Percentiles rank a stretch among this genome's conserved stretches.
Evolutionary conservation across 192 early-diverging fungal species (phyloP).

Genomic region (Coemansia sp.): DNA sequence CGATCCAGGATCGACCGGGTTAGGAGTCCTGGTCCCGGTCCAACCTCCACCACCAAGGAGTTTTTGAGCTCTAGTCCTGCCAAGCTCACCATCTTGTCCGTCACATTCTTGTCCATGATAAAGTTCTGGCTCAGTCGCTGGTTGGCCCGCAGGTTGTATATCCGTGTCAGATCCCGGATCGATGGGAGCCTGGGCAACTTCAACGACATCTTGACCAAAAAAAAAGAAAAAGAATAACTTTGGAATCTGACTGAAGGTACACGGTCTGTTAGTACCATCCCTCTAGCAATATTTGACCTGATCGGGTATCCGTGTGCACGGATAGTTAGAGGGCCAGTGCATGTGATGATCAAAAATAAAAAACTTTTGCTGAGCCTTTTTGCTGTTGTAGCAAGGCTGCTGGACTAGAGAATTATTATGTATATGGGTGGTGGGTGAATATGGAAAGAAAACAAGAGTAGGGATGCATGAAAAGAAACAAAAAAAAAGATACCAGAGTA

Average conservation of each 20-base stretch:
- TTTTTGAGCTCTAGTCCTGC: constrained; percentile 54
- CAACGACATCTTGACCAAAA: no score
- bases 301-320: no score
- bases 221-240: no score
- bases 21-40: constrained; percentile 70
- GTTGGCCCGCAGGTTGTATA: constrained; percentile 67
- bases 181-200: constrained; percentile 58
- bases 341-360: background rate
- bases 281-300: no score
- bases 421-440: background rate
- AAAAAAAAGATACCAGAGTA: background rate
- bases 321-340: constrained; percentile 1
- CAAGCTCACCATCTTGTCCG: constrained; percentile 62
- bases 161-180: constrained; percentile 64
- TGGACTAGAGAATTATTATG: no score
- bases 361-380: no score
- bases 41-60: constrained; percentile 68
- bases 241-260: no score
- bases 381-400: no score
- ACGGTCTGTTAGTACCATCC: no score
- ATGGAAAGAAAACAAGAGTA: background rate
- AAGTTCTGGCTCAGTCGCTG: constrained; percentile 78
- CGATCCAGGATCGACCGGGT: constrained; percentile 71
- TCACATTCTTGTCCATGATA: constrained; percentile 77
- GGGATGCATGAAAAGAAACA: background rate